Evolutionary conservation across 176 grass and related monocot species (phyloP), one percentile per base, ranked within the genome.

Genomic region (Themeda triandra): DNA sequence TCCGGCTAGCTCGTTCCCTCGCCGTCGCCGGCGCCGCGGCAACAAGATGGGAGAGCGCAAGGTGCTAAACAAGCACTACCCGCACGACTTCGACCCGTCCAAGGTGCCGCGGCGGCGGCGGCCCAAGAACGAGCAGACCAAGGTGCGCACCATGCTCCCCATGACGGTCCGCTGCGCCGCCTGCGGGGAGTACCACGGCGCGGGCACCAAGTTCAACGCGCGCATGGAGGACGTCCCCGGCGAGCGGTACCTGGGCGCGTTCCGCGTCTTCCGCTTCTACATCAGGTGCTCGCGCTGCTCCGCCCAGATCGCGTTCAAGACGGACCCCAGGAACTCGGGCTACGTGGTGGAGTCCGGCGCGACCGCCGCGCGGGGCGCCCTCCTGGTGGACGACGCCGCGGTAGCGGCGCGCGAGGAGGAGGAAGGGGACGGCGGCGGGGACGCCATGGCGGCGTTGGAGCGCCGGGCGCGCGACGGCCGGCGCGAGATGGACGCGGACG

Each of bases 191-290:
- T 30, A 78, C 76, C n/a, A 64, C 56, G 36, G 58, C 14, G 8
- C 24, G 4, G 76, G 76, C 76, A 78, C 76, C 58, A 78, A 78
- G 76, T 78, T 78, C 58, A 78, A 64, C 76, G 37, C 76, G 13
- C 37, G 58, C 21, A 64, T 63, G 58, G 76, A 78, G 76, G 76
- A 78, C 56, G 76, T 15, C 56, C n/a, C 56, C 54, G 54, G 54
- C 35, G 56, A 78, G 75, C 23, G 75, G 2, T 77, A 77, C 53
- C 75, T 77, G 3, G 75, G 75, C 75, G 53, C 53, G 19, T 62
- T 77, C 53, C 75, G 56, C 12, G 32, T 77, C 23, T 60, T 60
- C 75, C 75, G 53, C 2, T 77, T 62, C 75, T 77, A 77, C 75
- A 77, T 77, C 75, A 13, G n/a, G 53, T 77, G 53, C 53, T 8